phyloP scores from a whole-genome alignment of 2,329 filamentous ascomycete genomes.

The Beauveria sp. region DNA sequence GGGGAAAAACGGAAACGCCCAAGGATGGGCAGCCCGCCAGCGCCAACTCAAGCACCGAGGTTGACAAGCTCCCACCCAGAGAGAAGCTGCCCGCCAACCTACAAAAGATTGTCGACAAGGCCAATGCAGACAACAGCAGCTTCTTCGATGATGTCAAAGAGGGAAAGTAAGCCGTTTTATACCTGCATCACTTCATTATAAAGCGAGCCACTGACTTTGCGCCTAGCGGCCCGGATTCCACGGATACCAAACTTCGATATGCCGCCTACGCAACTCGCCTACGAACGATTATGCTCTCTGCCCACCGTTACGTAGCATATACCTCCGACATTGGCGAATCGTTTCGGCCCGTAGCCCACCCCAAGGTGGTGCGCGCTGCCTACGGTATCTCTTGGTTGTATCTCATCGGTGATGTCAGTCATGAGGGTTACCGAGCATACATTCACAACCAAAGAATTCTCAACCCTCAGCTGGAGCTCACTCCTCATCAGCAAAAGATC shows the following conservation, averaged over 20 bases:
- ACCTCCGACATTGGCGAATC: conserved; percentile 95
- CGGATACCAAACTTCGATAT: conserved; percentile 79
- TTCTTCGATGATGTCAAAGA: conserved; percentile 72
- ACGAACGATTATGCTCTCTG: conserved; percentile 79
- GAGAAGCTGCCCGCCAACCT: conserved; percentile 47
- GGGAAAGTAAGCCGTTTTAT: conserved; percentile 56
- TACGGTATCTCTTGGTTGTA: conserved; percentile 94
- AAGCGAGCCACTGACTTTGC: conserved; percentile 14
- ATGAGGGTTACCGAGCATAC: conserved; percentile 95
- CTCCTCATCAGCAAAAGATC: conserved; percentile 39
- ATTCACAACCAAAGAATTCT: conserved; percentile 71
- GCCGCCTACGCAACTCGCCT: conserved; percentile 83
- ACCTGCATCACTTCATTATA: conserved; percentile 7
- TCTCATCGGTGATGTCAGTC: conserved; percentile 77
- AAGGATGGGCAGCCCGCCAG: conserved; percentile 17
- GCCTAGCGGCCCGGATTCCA: conserved; percentile 56
- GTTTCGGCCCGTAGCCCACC: conserved; percentile 88
- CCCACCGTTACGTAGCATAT: conserved; percentile 94
- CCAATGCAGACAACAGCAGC: conserved; percentile 54
- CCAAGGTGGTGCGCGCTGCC: conserved; percentile 68
- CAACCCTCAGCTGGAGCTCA: conserved; percentile 57
- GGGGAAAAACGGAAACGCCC: conserved; percentile 30
- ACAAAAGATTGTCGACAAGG: conserved; percentile 50
- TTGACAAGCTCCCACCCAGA: conserved; percentile 38
- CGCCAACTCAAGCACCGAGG: conserved; percentile 23